Percentiles rank a stretch among this genome's conserved stretches.
Evolutionary conservation across 2,329 filamentous ascomycete species (phyloP).

Genomic region (Didymella lethalis): DNA sequence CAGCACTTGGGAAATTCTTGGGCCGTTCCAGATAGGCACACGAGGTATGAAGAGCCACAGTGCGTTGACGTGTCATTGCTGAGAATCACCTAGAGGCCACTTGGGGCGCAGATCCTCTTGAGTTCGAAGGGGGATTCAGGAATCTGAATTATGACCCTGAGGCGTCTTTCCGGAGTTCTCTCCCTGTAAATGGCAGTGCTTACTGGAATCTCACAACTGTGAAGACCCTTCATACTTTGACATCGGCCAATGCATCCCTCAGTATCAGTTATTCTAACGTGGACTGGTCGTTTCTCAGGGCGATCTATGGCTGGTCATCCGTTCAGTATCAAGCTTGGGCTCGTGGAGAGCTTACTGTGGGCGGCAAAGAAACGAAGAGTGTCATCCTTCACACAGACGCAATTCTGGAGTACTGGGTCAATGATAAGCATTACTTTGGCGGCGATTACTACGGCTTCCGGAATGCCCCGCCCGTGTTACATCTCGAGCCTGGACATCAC

Average conservation of each 20-base stretch:
- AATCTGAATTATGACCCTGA: conserved; percentile 54
- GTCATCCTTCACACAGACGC: conserved; percentile 58
- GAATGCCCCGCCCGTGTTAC: conserved; percentile 59
- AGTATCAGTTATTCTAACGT: conserved; percentile 58
- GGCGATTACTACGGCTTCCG: conserved; percentile 65
- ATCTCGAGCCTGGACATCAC: conserved; percentile 60
- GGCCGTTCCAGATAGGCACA: conserved; percentile 66
- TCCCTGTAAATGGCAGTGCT: conserved; percentile 60
- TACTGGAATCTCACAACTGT: conserved; percentile 56
- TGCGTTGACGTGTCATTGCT: conserved; percentile 20
- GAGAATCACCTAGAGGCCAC: conserved; percentile 57
- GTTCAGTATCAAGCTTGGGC: conserved; percentile 67
- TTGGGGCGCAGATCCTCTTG: conserved; percentile 67
- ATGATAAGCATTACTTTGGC: conserved; percentile 62
- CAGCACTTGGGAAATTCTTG: conserved; percentile 60
- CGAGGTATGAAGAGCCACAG: conserved; percentile 55
- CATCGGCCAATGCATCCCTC: conserved; percentile 51
- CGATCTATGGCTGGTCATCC: conserved; percentile 66
- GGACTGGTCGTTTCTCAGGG: conserved; percentile 62
- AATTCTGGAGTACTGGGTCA: conserved; percentile 63
- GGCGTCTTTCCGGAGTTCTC: conserved; percentile 58
- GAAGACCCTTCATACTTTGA: conserved; percentile 31
- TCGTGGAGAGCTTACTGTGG: conserved; percentile 58
- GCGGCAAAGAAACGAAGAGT: conserved; percentile 42
- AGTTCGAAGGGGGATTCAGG: conserved; percentile 62